Evolutionary conservation across 331 rosid species (phyloP), one percentile per base, ranked within the genome.

Genomic region (Telfairia occidentalis): DNA sequence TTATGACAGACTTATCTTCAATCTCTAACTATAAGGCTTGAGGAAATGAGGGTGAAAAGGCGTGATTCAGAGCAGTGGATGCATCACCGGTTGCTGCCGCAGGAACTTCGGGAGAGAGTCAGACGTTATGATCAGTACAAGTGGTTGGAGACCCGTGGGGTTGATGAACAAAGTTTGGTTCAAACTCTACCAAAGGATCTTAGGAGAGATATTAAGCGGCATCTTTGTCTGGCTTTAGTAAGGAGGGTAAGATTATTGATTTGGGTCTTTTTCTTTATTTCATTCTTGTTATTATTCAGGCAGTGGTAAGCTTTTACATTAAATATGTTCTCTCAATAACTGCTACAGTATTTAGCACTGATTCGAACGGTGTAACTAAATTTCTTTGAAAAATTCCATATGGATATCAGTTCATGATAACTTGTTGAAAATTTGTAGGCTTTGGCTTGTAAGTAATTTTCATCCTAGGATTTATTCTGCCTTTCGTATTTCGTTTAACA

Each of bases 11-110:
- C 99, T 48, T 95, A 95, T 85, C 99, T 95, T 82, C 99, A 95
- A 77, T 95, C 99, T 66, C 90, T 95, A 72, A 95, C 99, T 34
- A 88, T 92, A 65, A 85, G 99, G 83, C 99, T 95, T 0, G 99
- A 95, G 88, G 99, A 95, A 81, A 95, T 95, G 99, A 95, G 99
- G 75, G 93, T 95, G 74, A 95, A 95, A 87, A 89, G 93, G 87
- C 97, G 97, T 24, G 99, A 95, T 81, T 95, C 99, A 70, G 99
- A 95, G 77, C 99, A 95, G 84, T 95, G 99, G 99, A 95, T 95
- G 99, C 99, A 89, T 78, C 99, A 95, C 53, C 97, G 99, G 54
- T 85, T 95, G 83, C 99, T 95, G 77, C 96, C 99, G 40, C 89
- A 72, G 72, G 92, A 86, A 0, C 97, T 95, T 52, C 88, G 97